These are phyloP conservation scores for Penicillium sp. DNA, from an alignment of 2,329 filamentous ascomycete genomes.

Conservation along the genomic window DNA sequence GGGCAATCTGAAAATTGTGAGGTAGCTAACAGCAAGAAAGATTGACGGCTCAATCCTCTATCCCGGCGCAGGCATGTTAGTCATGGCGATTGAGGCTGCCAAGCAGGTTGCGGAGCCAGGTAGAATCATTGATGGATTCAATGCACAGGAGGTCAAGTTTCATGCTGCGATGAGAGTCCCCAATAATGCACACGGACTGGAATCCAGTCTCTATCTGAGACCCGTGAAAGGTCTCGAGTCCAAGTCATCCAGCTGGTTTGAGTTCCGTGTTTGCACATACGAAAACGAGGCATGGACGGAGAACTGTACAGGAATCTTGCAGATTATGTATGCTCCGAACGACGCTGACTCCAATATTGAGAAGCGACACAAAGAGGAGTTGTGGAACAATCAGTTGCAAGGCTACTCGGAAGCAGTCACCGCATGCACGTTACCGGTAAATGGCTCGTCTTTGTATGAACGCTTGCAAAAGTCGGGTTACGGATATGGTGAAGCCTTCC, in stretches of 20 bases:
- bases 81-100: slow-evolving; percentile 4
- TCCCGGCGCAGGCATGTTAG: not conserved
- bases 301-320: not conserved
- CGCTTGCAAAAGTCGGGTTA: not conserved
- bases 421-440: not conserved
- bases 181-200: not conserved
- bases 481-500: slow-evolving; percentile 3
- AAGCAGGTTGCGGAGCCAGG: slow-evolving; percentile 1
- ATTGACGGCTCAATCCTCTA: slow-evolving; percentile 18
- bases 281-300: slow-evolving; percentile 6
- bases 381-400: not conserved
- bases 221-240: not conserved
- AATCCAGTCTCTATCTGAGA: slow-evolving; percentile 1
- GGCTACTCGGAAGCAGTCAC: not conserved
- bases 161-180: slow-evolving; percentile 1
- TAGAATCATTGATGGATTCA: not conserved
- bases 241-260: not conserved
- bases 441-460: not conserved
- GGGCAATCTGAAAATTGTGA: not conserved
- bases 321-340: not conserved
- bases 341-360: not conserved
- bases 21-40: not conserved
- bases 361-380: not conserved
- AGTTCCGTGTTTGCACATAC: slow-evolving; percentile 7
- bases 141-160: not conserved